Conservation (phyloP, 148 eudicot genomes). For the Beta vulgaris region DNA sequence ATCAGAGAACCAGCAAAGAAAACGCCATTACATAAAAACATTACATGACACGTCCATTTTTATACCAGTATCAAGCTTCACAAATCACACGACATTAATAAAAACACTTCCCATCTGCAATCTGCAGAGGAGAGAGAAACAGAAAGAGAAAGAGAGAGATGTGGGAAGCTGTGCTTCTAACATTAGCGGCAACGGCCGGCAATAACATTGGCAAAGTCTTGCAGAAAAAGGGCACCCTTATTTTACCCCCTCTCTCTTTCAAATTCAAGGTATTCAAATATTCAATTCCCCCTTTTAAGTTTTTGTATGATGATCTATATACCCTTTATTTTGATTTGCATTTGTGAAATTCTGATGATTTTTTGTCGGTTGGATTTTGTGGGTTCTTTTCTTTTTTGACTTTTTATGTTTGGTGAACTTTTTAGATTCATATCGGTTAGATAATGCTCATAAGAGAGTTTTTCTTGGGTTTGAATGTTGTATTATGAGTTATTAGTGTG, state of each 20-base stretch:
- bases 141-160: constrained; percentile 13
- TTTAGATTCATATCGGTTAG: background rate
- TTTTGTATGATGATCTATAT: constrained; percentile 8
- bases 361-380: background rate
- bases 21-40: background rate
- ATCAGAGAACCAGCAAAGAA: background rate
- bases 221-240: constrained; percentile 49
- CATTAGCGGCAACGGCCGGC: constrained; percentile 45
- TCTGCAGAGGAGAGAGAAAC: constrained; percentile 12
- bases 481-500: background rate
- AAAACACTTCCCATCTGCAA: background rate
- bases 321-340: background rate
- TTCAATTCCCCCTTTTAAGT: background rate
- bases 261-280: constrained; percentile 33
- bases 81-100: background rate
- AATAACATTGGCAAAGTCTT: constrained; percentile 47
- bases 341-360: background rate
- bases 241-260: constrained; percentile 47
- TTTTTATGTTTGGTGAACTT: background rate
- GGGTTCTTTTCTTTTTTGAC: background rate
- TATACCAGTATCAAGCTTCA: background rate
- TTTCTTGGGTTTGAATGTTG: constrained; percentile 7
- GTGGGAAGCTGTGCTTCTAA: constrained; percentile 45
- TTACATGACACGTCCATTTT: constrained; percentile 1
- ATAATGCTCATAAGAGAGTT: too few species aligned